Evolutionary conservation across 2,329 filamentous ascomycete genomes (phyloP), one percentile per base, ranked within the genome.

Genomic region (Neophaeococcomyces aloes): DNA sequence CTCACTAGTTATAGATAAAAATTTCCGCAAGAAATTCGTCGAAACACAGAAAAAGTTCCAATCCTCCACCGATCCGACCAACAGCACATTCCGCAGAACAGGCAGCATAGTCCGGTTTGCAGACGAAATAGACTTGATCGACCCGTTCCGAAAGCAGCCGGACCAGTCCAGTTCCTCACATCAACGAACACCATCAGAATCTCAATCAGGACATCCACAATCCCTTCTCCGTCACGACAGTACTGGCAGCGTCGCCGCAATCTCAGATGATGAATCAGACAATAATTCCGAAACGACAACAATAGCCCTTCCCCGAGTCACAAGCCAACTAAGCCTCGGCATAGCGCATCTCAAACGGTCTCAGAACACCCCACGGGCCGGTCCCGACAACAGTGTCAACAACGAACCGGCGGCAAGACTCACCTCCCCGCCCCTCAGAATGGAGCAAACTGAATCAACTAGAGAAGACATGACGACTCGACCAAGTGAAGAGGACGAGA

Each of bases 1-100:
- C 13, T 42, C 44, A n/a, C 56, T 67, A 2, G 61, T 32, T 3
- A 31, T 65, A 8, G 58, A 62, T 13, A 59, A 56, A 23, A 57
- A 60, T 36, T 67, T 67, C 46, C 61, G 64, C 3, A 47, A 54
- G 5, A 57, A 55, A 21, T 67, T 66, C 42, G 59, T 57, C 5
- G 59, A 65, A 48, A 55, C 41, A 4, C 52, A 52, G 37, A 51
- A 50, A 29, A 46, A 45, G 23, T 13, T 51, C 23, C 30, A 45
- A 17, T 53, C 49, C 29, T 47, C 44, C 8, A 47, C 48, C 2
- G 53, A 52, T 38, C 48, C 55, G 7, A 30, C 53, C 14, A 39
- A 41, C 31, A 47, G 44, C 27, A 29, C 18, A 13, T 47, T 53
- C 34, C 45, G 39, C 14, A 52, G 50, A 36, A 53, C 45, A 10